These are phyloP conservation scores for Kwoniella pini DNA, from an alignment of 768 basidiomycete species.

Conservation along the genomic window DNA sequence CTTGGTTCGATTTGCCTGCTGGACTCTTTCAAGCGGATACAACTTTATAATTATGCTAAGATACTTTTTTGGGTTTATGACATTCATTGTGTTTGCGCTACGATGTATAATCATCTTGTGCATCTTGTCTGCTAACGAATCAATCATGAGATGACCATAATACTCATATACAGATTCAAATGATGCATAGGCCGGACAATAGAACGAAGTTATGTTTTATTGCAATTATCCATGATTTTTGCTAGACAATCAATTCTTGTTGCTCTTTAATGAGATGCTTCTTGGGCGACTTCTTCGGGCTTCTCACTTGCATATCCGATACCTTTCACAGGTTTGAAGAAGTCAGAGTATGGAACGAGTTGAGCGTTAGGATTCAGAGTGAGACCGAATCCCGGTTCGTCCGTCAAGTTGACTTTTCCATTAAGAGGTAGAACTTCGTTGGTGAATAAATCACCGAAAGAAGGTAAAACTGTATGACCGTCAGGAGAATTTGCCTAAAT, in stretches of 20 bases:
- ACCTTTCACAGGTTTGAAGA: constrained; percentile 37
- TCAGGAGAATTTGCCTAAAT: constrained; percentile 56
- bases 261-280: neutral
- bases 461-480: constrained; percentile 56
- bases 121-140: too few relatives aligned
- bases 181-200: too few relatives aligned
- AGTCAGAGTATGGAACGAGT: constrained; percentile 49
- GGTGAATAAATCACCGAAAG: constrained; percentile 58
- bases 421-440: constrained; percentile 57
- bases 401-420: constrained; percentile 55
- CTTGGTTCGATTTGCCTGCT: constrained; percentile 50
- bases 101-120: too few relatives aligned
- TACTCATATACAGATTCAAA: too few relatives aligned
- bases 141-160: too few relatives aligned
- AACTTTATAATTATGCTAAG: neutral
- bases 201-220: too few relatives aligned
- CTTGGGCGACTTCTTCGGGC: constrained; percentile 3
- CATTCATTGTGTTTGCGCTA: too few relatives aligned
- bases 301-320: constrained; percentile 36
- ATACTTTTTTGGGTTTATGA: neutral
- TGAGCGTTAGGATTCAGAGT: constrained; percentile 56
- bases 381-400: constrained; percentile 58
- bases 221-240: too few relatives aligned
- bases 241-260: too few relatives aligned
- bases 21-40: constrained; percentile 34